These are phyloP conservation scores for Sporisorium graminicola DNA, from an alignment of 1,284 basidiomycete genomes.

Conservation along the genomic window DNA sequence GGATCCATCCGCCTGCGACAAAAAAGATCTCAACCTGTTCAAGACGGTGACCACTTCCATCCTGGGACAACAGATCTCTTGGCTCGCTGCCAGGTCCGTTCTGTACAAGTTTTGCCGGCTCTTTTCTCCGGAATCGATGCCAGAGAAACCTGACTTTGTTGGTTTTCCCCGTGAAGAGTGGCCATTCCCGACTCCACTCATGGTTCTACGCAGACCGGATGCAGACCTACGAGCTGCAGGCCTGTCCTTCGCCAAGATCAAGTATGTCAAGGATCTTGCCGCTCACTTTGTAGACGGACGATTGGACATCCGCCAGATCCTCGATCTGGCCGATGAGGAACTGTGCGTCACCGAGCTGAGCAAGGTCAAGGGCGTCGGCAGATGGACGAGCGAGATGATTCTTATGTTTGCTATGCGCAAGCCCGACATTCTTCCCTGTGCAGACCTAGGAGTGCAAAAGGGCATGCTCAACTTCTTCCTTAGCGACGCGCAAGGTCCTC, in stretches of 20 bases:
- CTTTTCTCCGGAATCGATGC: constrained; percentile 54
- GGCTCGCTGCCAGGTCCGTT: constrained; percentile 87
- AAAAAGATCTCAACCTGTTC: constrained; percentile 72
- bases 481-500: constrained; percentile 49
- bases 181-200: constrained; percentile 63
- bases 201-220: constrained; percentile 57
- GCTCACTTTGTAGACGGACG: constrained; percentile 61
- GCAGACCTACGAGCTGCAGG: constrained; percentile 59
- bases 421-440: constrained; percentile 63
- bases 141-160: constrained; percentile 61
- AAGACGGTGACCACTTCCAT: constrained; percentile 76
- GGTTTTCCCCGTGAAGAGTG: constrained; percentile 57
- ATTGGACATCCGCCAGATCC: constrained; percentile 59
- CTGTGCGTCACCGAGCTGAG: constrained; percentile 59
- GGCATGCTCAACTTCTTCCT: constrained; percentile 64
- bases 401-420: constrained; percentile 67
- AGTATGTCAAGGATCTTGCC: constrained; percentile 65
- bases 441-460: constrained; percentile 66
- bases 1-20: constrained; percentile 38
- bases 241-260: constrained; percentile 63
- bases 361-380: constrained; percentile 65
- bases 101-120: constrained; percentile 80
- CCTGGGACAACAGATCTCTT: constrained; percentile 89
- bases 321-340: constrained; percentile 57
- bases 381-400: constrained; percentile 68